These are phyloP conservation scores for Bonia amplexicaulis DNA, from an alignment of 176 grass and related monocot genomes.

Conservation along the genomic window DNA sequence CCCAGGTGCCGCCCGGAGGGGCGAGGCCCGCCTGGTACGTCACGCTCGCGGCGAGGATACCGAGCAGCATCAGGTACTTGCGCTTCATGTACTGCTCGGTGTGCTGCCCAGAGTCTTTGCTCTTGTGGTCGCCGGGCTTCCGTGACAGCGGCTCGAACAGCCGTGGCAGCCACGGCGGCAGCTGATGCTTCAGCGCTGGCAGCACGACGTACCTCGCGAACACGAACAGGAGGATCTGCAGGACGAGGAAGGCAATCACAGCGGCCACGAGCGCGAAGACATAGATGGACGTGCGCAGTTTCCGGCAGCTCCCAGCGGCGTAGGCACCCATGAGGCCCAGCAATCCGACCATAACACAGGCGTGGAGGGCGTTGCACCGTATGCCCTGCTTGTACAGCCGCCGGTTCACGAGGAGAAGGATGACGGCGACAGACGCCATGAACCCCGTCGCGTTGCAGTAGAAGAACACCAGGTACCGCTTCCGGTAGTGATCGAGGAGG, in stretches of 20 bases:
- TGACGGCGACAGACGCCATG: conserved; percentile 14
- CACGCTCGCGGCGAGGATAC: conserved; percentile 14
- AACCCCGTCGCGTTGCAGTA: conserved; percentile 16
- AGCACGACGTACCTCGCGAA: neutral
- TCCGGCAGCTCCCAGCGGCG: conserved; percentile 2
- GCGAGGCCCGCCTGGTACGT: conserved; percentile 31
- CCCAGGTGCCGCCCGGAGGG: conserved; percentile 18
- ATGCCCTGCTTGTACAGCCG: neutral
- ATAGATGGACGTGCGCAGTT: conserved; percentile 7
- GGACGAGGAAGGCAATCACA: neutral
- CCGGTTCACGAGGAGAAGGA: conserved; percentile 4
- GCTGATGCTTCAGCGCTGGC: no score
- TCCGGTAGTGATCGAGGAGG: neutral
- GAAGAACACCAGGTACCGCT: conserved; percentile 17
- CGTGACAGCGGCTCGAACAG: neutral
- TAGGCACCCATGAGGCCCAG: conserved; percentile 13
- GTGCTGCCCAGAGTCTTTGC: neutral
- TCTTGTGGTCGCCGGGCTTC: neutral
- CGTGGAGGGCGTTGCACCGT: neutral
- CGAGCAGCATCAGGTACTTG: conserved; percentile 21
- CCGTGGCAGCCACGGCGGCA: neutral
- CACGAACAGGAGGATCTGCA: neutral
- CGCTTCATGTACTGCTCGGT: neutral
- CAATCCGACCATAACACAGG: neutral
- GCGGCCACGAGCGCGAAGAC: conserved; percentile 9